Base-by-base conservation (phyloP, 176 grass and related monocot genomes). In the Rhynchospora tenuis region DNA sequence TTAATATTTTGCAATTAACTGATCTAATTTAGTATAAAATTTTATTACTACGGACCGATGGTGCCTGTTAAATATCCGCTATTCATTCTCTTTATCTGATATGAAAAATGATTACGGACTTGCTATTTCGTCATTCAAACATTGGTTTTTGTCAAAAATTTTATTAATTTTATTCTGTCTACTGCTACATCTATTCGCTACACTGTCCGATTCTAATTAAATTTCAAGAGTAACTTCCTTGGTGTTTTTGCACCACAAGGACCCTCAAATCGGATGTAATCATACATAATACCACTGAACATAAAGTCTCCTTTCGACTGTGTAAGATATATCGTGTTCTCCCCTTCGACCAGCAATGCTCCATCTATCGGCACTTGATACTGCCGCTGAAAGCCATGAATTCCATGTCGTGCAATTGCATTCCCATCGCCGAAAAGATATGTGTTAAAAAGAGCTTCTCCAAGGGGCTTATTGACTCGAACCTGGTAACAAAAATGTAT, bases 261-360 rank as follows among this genome's bases (percentile, higher is more conserved):
- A 5, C 70, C 90, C 52, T 97, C 91, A 0, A 93, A 59, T 0
- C 93, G 56, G 5, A 97, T 5, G 71, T 97, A 97, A 26, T 97
- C 93, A 17, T 96, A 93, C 87, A 96, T 84, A 13, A 93, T 74
- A 3, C 94, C 94, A 1, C 28, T 29, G 66, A 97, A 89, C 3
- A 28, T 45, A 61, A 76, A 55, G 3, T 42, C 31, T 0, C 73
- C 85, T 52, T 85, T 86, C 10, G 88, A 29, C 45, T 97, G 94
- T 17, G 71, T 59, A 29, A 97, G 56, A 77, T 24, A 59, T 22
- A 97, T 83, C 3, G 45, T 81, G 47, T 97, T 97, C 2, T 93
- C 89, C 9, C 94, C 94, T 22, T 66, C 12, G 12, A 43, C 13
- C 6, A 97, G 81, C 76, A 91, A 38, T 50, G 54, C 46, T 6